phyloP scores from a whole-genome alignment of 805 yeast species.

The Ogataea saltuana region DNA sequence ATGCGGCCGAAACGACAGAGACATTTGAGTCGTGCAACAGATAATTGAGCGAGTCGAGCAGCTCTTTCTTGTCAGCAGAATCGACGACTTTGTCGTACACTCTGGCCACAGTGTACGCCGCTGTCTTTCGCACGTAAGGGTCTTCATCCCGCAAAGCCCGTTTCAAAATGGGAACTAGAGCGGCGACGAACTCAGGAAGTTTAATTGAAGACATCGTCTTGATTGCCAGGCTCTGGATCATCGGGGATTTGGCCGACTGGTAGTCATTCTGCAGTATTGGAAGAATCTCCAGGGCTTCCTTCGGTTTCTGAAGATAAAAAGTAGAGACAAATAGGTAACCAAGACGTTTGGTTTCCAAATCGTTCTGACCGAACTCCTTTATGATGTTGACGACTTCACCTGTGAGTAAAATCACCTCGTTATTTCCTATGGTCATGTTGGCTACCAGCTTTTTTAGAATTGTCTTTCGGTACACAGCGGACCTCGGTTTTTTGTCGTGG shows the following conservation, averaged over 20 bases:
- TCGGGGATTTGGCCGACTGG: conserved; percentile 33
- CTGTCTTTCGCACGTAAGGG: conserved; percentile 64
- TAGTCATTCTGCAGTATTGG: conserved; percentile 57
- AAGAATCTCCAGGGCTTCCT: conserved; percentile 54
- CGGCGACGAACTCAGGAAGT: conserved; percentile 48
- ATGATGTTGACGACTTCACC: conserved; percentile 62
- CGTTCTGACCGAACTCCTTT: conserved; percentile 39
- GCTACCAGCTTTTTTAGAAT: conserved; percentile 75
- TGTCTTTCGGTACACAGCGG: conserved; percentile 40
- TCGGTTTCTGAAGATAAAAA: conserved; percentile 60
- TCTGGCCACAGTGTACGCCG: conserved; percentile 69
- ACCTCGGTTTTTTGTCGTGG: conserved; percentile 41
- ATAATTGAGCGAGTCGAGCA: conserved; percentile 51
- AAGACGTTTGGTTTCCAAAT: conserved; percentile 68
- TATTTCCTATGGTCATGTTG: conserved; percentile 79
- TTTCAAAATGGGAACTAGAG: conserved; percentile 43
- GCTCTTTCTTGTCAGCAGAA: conserved; percentile 44
- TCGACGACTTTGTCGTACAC: conserved; percentile 56
- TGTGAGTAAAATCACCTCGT: conserved; percentile 67
- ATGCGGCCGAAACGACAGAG: conserved; percentile 66
- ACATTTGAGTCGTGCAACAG: conserved; percentile 58
- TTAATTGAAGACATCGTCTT: conserved; percentile 64
- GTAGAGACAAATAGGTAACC: conserved; percentile 66
- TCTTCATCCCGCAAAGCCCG: conserved; percentile 46
- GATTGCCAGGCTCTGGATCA: conserved; percentile 61